Percentiles rank a stretch among this genome's conserved stretches.
These are phyloP conservation scores for Crithidia bombi DNA, from an alignment of 208 protist species.

Conservation along the genomic window DNA sequence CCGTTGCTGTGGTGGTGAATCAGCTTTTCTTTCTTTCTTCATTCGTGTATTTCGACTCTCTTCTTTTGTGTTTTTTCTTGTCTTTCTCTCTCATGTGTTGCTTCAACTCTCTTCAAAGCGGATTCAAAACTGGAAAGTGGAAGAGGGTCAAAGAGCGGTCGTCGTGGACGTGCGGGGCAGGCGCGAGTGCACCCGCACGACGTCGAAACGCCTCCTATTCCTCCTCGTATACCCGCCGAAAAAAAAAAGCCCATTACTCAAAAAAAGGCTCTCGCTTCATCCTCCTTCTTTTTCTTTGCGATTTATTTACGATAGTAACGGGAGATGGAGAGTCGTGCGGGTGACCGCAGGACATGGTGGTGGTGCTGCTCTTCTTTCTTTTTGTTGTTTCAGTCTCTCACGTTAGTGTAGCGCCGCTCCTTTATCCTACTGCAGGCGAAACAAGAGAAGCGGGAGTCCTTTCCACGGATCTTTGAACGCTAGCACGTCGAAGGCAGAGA, in stretches of 20 bases:
- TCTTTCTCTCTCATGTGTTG: background rate
- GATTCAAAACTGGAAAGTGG: background rate
- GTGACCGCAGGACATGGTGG: background rate
- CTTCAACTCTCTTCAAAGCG: background rate
- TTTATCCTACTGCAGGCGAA: too few relatives aligned
- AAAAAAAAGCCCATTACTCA: too few relatives aligned
- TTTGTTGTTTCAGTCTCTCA: background rate
- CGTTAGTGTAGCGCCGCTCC: too few relatives aligned
- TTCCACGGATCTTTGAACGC: too few relatives aligned
- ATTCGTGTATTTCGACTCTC: background rate
- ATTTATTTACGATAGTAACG: background rate
- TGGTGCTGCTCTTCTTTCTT: background rate
- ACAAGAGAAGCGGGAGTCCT: too few relatives aligned
- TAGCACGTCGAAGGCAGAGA: too few relatives aligned
- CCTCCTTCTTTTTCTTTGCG: background rate
- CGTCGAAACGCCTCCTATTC: too few relatives aligned
- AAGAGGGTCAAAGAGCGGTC: too few relatives aligned
- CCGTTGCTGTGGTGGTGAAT: background rate
- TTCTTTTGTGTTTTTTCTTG: conserved; percentile 4
- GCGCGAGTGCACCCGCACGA: too few relatives aligned
- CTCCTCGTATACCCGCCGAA: too few relatives aligned
- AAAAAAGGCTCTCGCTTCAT: too few relatives aligned
- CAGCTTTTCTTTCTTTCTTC: background rate
- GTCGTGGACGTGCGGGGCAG: too few relatives aligned
- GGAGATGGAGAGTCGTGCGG: background rate